Base-by-base conservation (phyloP, 495 filamentous ascomycete species). In the Bryoglossum gracile region DNA sequence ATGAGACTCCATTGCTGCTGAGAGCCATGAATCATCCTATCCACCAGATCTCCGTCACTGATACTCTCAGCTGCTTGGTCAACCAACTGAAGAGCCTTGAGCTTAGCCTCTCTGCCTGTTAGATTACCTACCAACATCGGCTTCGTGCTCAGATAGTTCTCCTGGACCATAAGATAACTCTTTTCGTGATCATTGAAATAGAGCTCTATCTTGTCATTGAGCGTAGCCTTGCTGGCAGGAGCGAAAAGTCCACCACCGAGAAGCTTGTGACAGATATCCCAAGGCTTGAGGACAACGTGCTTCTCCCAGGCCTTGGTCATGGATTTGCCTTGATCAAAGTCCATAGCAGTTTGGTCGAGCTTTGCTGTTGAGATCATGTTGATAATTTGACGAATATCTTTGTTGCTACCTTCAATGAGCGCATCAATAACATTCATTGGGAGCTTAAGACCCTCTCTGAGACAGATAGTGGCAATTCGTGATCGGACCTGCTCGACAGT, bases 181-280 rank as follows among this genome's bases (percentile, higher is more conserved):
- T 96, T 91, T 57, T 99, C 92, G 57, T 96, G 91, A 55, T 99
- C 92, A 60, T 97, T 95, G 74, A 99, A 99, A 66, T 99, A 99
- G 1, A 99, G 80, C 66, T 97, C 90, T 49, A 89, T 89, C 69
- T 99, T 99, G 62, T 99, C 90, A 59, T 95, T 96, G 38, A 97
- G 68, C 0, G 88, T 91, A 6, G 84, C 70, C 49, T 83, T 94
- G 65, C 86, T 91, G 46, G 76, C 80, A 10, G 77, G 76, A 32
- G 83, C 77, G 58, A 96, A 99, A 69, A 94, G 81, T 43, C 87
- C 88, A 1, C 85, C 82, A 22, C 80, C 89, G 14, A 99, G 77
- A 56, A 99, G 84, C 68, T 95, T 96, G 61, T 82, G 75, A 50
- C 83, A 86, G 63, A 99, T 97, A 63, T 99, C 92, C 94, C 94